Base-by-base conservation (phyloP, 768 basidiomycete species). In the Leccinum subtestaceum region DNA sequence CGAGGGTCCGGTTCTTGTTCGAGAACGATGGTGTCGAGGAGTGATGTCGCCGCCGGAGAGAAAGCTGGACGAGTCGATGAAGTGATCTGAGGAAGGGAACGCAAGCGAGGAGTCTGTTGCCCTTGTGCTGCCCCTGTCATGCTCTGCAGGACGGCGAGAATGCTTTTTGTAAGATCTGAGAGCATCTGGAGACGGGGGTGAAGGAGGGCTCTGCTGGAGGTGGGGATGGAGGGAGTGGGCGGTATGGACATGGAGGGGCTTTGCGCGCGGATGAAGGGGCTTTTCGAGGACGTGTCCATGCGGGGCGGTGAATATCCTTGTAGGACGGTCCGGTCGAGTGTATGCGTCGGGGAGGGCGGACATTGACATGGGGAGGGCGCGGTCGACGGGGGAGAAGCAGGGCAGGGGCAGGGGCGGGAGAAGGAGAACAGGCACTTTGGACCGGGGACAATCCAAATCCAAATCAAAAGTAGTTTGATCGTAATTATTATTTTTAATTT, bases 1-100 rank as follows among this genome's bases (percentile, higher is more conserved):
- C 11, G 85, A 85, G 27, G 84, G 85, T 8, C 85, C 84, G 11
- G 85, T 85, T 53, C 79, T 78, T 29, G 84, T 85, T 38, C 85
- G 80, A 17, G 78, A 73, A 43, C 85, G 80, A 43, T 77, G 58
- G 60, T 78, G 75, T 73, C 72, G 52, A 62, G 77, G 61, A 75
- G 75, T 75, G 19, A 75, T 47, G 56, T 73, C 73, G 31, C 61
- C 60, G 36, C 50, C 49, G 15, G 69, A 62, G 13, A 66, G 64
- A 59, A 60, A 68, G 65, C 60, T 68, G 52, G 62, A 71, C 0
- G 60, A 49, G 67, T 74, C 57, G 61, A 67, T 59, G 60, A 64
- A 56, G 60, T 68, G 58, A 59, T 63, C 54, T 4, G 69, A 62
- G 31, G 74, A 61, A 8, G 72, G 74, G 53, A 73, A 73, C 0